Percentiles rank a stretch among this genome's conserved stretches.
These are phyloP conservation scores for Hordeum pubiflorum DNA, from an alignment of 202 grass and related monocot genomes.

Conservation along the genomic window DNA sequence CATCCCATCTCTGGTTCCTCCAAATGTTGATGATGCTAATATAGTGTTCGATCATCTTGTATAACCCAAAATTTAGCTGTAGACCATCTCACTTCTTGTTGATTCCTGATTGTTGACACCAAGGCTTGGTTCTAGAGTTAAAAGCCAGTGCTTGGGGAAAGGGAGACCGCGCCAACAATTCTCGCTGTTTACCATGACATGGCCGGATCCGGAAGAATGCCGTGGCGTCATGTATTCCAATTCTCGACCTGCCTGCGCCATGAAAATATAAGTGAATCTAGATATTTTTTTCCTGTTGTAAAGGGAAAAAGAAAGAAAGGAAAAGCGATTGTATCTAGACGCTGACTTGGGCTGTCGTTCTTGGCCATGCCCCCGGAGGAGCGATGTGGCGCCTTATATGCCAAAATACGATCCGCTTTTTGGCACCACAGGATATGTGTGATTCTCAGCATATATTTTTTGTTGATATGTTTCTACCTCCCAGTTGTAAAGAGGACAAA, in stretches of 20 bases:
- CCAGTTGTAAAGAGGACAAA: background rate
- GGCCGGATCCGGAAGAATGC: background rate
- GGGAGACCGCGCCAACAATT: background rate
- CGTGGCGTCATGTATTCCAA: background rate
- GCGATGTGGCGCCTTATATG: background rate
- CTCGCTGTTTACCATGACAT: background rate
- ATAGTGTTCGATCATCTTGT: background rate
- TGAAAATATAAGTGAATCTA: background rate
- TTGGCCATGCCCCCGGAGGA: background rate
- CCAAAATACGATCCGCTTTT: background rate
- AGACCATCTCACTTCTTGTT: background rate
- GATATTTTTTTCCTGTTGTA: background rate
- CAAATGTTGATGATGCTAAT: background rate
- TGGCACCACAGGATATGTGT: background rate
- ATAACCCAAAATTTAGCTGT: background rate
- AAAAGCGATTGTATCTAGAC: background rate
- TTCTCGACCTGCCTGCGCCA: background rate
- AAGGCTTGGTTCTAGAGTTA: no score
- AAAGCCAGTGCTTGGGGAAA: background rate
- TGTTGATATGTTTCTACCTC: background rate
- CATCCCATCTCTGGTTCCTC: background rate
- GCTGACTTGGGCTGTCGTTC: background rate
- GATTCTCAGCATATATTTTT: no score
- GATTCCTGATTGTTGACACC: background rate
- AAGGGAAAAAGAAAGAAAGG: no score